A percentile compares a stretch with the other conserved stretches of the same genome.
phyloP scores from a whole-genome alignment of 257 asterid genomes.

The Nicotiana benthamiana region DNA sequence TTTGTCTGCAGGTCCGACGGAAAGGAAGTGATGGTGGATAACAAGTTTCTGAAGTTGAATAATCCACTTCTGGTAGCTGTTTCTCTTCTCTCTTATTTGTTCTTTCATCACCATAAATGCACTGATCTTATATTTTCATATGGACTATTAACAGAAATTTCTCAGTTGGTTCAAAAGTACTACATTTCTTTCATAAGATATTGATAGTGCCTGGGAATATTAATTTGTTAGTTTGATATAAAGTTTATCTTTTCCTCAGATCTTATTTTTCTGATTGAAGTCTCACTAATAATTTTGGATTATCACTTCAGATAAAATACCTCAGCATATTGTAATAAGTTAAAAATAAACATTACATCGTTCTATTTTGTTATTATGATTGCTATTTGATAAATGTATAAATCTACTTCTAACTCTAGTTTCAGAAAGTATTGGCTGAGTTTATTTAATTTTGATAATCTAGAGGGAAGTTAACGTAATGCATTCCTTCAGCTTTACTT shows the following conservation, averaged over 20 bases:
- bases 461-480: not conserved
- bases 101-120: not conserved
- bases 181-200: too few species aligned
- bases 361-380: not conserved
- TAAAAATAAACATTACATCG: not conserved
- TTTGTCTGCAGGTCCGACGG: constrained; percentile 68
- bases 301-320: not conserved
- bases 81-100: not conserved
- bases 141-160: not conserved
- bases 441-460: too few species aligned
- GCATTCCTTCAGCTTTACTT: not conserved
- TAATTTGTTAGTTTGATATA: not conserved
- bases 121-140: not conserved
- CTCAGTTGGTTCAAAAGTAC: not conserved
- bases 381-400: not conserved
- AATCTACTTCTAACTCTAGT: not conserved
- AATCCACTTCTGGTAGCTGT: constrained; percentile 68
- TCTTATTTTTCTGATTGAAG: not conserved
- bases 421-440: not conserved
- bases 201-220: not conserved
- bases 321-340: not conserved
- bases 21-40: constrained; percentile 67
- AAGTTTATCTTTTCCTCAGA: not conserved
- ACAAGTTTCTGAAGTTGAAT: constrained; percentile 77
- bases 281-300: not conserved